A percentile compares a stretch with the other conserved stretches of the same genome.
These are phyloP conservation scores for Tetrapisispora arboricola DNA, from an alignment of 805 yeast genomes.

Conservation along the genomic window DNA sequence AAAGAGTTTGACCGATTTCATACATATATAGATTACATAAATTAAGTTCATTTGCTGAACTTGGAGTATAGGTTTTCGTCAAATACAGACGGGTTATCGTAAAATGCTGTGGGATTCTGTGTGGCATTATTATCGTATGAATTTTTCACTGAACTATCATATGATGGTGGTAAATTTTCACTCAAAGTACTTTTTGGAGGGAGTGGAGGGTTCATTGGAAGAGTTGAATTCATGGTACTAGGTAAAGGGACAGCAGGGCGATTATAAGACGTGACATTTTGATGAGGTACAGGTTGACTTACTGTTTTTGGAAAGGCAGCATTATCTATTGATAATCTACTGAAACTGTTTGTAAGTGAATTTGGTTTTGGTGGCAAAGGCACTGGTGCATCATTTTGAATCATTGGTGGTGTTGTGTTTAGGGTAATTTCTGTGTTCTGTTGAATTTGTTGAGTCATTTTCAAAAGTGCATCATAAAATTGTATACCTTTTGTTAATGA, in stretches of 20 bases:
- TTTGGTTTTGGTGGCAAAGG: conserved; percentile 3
- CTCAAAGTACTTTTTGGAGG: conserved; percentile 4
- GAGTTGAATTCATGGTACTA: background rate
- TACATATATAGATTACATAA: background rate
- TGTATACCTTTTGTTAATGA: conserved; percentile 54
- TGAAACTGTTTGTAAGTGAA: conserved; percentile 2
- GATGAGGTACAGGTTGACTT: background rate
- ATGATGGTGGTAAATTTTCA: background rate
- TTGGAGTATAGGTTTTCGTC: conserved; percentile 38
- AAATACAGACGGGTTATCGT: conserved; percentile 42
- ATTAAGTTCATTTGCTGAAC: conserved; percentile 14
- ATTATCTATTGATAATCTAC: conserved; percentile 4
- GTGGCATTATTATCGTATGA: conserved; percentile 17
- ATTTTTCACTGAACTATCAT: background rate
- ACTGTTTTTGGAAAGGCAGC: conserved; percentile 9
- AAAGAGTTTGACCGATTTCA: no score
- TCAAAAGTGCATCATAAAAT: conserved; percentile 46
- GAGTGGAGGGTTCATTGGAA: conserved; percentile 2
- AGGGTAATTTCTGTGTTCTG: background rate
- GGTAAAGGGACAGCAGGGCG: conserved; percentile 7
- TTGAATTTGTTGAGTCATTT: conserved; percentile 19
- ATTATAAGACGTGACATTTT: background rate
- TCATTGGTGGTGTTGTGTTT: background rate
- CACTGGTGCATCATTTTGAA: conserved; percentile 2
- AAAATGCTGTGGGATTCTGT: conserved; percentile 33